phyloP scores from a whole-genome alignment of 495 filamentous ascomycete genomes.

The Aspergillus asperescens region DNA sequence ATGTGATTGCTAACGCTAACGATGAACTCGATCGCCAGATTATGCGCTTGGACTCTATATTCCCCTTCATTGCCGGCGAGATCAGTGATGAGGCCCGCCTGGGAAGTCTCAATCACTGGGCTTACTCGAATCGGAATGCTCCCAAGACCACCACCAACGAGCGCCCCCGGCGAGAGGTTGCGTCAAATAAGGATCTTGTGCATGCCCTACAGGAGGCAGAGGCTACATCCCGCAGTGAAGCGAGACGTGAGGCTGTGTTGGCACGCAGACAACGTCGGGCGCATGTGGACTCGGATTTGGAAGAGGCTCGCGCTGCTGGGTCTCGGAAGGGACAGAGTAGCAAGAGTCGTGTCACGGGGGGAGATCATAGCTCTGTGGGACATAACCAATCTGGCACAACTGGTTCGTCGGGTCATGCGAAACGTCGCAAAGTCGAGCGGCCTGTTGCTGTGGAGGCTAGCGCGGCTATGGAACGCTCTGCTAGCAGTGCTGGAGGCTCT shows the following conservation, averaged over 20 bases:
- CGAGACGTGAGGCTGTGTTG: constrained; percentile 69
- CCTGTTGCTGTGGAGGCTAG: constrained; percentile 40
- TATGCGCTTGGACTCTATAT: constrained; percentile 74
- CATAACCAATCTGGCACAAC: constrained; percentile 14
- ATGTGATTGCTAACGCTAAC: constrained; percentile 84
- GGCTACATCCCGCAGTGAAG: constrained; percentile 70
- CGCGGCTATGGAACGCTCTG: constrained; percentile 63
- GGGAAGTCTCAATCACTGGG: constrained; percentile 91
- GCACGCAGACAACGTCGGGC: constrained; percentile 66
- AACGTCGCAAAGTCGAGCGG: constrained; percentile 78
- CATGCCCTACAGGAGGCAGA: constrained; percentile 69
- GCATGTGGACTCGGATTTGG: constrained; percentile 69
- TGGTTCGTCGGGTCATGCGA: constrained; percentile 40
- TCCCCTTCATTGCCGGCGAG: constrained; percentile 75
- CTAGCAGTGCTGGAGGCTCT: constrained; percentile 52
- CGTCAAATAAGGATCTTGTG: constrained; percentile 52
- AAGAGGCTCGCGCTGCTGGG: constrained; percentile 51
- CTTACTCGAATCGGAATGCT: constrained; percentile 77
- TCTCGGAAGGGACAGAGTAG: constrained; percentile 53
- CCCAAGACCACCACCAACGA: constrained; percentile 61
- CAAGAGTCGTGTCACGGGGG: constrained; percentile 52
- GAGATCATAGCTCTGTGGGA: constrained; percentile 27
- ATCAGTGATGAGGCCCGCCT: constrained; percentile 91
- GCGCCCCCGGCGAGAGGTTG: constrained; percentile 70
- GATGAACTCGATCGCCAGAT: constrained; percentile 85